These are phyloP conservation scores for Sugiyamaella chiloensis DNA, from an alignment of 805 yeast species.

Conservation along the genomic window DNA sequence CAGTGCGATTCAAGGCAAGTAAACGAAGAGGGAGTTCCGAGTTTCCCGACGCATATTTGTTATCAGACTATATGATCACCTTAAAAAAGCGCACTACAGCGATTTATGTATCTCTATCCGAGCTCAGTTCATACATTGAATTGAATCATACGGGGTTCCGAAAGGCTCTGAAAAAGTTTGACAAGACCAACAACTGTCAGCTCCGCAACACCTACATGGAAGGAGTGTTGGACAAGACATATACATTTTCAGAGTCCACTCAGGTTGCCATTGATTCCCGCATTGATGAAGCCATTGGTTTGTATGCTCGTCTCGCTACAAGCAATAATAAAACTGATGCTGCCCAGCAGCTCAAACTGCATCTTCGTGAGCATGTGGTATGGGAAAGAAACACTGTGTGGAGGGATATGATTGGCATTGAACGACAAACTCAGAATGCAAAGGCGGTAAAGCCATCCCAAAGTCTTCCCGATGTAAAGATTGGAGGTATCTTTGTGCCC, in stretches of 20 bases:
- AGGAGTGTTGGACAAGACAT: constrained; percentile 43
- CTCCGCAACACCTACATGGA: constrained; percentile 58
- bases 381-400: constrained; percentile 98
- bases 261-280: constrained; percentile 47
- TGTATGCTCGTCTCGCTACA: constrained; percentile 53
- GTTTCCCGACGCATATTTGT: constrained; percentile 8
- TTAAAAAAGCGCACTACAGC: constrained; percentile 64
- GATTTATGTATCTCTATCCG: constrained; percentile 71
- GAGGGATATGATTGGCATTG: constrained; percentile 93
- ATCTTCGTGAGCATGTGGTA: constrained; percentile 86
- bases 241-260: constrained; percentile 54
- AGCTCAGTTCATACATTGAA: constrained; percentile 77
- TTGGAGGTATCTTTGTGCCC: constrained; percentile 30
- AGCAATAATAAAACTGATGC: constrained; percentile 44
- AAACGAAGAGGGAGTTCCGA: constrained; percentile 9
- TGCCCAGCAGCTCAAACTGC: constrained; percentile 45
- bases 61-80: constrained; percentile 49
- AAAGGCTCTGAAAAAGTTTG: constrained; percentile 88
- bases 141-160: constrained; percentile 85
- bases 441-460: constrained; percentile 4
- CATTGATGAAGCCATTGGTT: constrained; percentile 50
- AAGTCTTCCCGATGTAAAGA: constrained; percentile 6
- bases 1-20: not conserved
- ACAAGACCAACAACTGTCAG: constrained; percentile 67
- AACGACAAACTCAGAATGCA: constrained; percentile 80